Percentiles rank a stretch among this genome's conserved stretches.
phyloP scores from a whole-genome alignment of 192 early-diverging fungal species.

The Chytriomyces hyalinus region DNA sequence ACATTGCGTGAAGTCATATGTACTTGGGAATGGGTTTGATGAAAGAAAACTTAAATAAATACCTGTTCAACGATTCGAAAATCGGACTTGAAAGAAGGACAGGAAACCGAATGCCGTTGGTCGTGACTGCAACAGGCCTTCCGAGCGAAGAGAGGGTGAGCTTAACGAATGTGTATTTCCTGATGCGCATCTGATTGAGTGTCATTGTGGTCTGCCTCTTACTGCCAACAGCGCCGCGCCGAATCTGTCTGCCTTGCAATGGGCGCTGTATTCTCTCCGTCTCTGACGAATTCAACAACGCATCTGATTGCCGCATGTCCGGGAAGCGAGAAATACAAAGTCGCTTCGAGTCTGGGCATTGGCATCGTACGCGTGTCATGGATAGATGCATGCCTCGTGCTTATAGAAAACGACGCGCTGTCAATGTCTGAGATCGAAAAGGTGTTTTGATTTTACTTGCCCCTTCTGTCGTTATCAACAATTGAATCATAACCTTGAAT shows the following conservation, averaged over 20 bases:
- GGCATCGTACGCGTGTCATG: slow-evolving; percentile 35
- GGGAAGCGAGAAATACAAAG: slow-evolving; percentile 35
- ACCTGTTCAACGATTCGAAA: too few species aligned
- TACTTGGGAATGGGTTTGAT: too few species aligned
- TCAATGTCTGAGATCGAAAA: slow-evolving; percentile 5
- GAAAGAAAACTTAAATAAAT: too few species aligned
- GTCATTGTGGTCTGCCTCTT: not conserved
- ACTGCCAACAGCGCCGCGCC: slow-evolving; percentile 6
- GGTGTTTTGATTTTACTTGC: not conserved
- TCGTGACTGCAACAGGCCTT: slow-evolving; percentile 28
- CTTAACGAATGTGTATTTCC: not conserved
- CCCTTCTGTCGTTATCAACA: not conserved
- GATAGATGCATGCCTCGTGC: slow-evolving; percentile 22
- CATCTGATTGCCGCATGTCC: slow-evolving; percentile 30
- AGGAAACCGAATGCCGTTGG: not conserved
- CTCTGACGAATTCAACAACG: slow-evolving; percentile 20
- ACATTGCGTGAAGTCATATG: too few species aligned
- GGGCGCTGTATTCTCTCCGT: slow-evolving; percentile 20
- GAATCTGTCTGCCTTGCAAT: slow-evolving; percentile 7
- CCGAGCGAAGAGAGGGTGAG: slow-evolving; percentile 7
- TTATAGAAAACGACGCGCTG: not conserved
- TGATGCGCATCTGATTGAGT: not conserved
- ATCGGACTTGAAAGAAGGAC: too few species aligned
- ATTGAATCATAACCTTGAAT: not conserved
- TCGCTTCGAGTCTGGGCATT: slow-evolving; percentile 33